phyloP scores from a whole-genome alignment of 352 stramenopile genomes.

The Pythium diclinum region DNA sequence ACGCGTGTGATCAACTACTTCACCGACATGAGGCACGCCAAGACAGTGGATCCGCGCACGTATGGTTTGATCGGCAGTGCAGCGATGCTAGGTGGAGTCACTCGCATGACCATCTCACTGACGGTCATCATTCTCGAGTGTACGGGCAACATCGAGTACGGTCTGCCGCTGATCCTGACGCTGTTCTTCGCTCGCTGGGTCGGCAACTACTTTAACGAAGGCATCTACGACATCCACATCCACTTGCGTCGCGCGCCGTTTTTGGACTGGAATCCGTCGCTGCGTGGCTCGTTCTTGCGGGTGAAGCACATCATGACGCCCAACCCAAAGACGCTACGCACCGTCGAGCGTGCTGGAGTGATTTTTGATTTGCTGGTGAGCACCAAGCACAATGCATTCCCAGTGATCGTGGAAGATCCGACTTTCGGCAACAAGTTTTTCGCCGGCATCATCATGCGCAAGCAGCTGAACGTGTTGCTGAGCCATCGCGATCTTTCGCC shows the following conservation, averaged over 20 bases:
- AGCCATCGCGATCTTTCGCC: slow-evolving; percentile 59
- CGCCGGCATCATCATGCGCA: slow-evolving; percentile 73
- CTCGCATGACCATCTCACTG: slow-evolving; percentile 98
- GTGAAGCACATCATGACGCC: slow-evolving; percentile 95
- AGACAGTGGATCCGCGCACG: slow-evolving; percentile 81
- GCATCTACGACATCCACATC: slow-evolving; percentile 99
- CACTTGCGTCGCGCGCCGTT: slow-evolving; percentile 87
- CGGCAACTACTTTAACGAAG: slow-evolving; percentile 98
- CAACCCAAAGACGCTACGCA: slow-evolving; percentile 92
- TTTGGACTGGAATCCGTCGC: slow-evolving; percentile 71
- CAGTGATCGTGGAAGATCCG: slow-evolving; percentile 82
- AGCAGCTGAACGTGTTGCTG: slow-evolving; percentile 79
- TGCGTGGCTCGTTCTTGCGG: slow-evolving; percentile 62
- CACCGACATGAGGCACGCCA: slow-evolving; percentile 44
- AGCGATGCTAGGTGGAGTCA: slow-evolving; percentile 95
- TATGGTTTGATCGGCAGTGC: slow-evolving; percentile 96
- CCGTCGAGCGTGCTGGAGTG: slow-evolving; percentile 88
- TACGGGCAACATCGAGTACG: slow-evolving; percentile 97
- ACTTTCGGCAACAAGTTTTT: slow-evolving; percentile 84
- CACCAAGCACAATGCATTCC: slow-evolving; percentile 86
- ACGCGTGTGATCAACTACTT: slow-evolving; percentile 85
- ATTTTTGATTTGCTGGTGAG: slow-evolving; percentile 92
- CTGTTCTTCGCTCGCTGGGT: slow-evolving; percentile 96
- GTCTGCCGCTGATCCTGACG: slow-evolving; percentile 97
- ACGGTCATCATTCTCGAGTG: slow-evolving; percentile 98